These are phyloP conservation scores for Penicillium coffeae DNA, from an alignment of 495 filamentous ascomycete species.

Conservation along the genomic window DNA sequence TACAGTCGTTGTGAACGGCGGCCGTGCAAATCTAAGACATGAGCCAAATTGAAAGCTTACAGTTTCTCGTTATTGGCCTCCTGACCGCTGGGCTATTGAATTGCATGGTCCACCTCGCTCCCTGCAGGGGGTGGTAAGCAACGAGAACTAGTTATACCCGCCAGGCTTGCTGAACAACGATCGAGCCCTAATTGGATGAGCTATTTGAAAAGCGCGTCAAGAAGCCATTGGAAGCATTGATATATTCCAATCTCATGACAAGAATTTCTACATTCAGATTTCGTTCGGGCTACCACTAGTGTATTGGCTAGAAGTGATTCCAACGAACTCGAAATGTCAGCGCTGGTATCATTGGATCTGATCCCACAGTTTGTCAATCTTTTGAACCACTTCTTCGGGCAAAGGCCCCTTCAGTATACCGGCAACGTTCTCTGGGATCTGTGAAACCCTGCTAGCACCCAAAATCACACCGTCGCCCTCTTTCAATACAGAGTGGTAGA, in stretches of 20 bases:
- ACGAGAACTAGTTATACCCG: neutral
- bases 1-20: too few relatives aligned
- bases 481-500: conserved; percentile 27
- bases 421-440: conserved; percentile 25
- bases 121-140: neutral
- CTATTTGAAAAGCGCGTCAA: too few relatives aligned
- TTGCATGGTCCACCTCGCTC: neutral
- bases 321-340: too few relatives aligned
- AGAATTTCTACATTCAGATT: too few relatives aligned
- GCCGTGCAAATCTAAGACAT: neutral
- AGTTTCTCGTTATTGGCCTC: neutral
- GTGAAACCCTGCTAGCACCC: conserved; percentile 28
- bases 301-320: too few relatives aligned
- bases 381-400: conserved; percentile 15
- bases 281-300: too few relatives aligned
- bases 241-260: too few relatives aligned
- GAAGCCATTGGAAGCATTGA: too few relatives aligned
- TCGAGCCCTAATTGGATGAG: too few relatives aligned
- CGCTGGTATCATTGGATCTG: neutral
- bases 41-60: too few relatives aligned
- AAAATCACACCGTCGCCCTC: conserved; percentile 33
- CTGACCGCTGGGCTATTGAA: neutral
- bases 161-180: too few relatives aligned
- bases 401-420: conserved; percentile 30
- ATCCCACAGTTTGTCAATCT: conserved; percentile 5